Conservation (phyloP, 805 yeast species). For the Wickerhamiella lipophila region DNA sequence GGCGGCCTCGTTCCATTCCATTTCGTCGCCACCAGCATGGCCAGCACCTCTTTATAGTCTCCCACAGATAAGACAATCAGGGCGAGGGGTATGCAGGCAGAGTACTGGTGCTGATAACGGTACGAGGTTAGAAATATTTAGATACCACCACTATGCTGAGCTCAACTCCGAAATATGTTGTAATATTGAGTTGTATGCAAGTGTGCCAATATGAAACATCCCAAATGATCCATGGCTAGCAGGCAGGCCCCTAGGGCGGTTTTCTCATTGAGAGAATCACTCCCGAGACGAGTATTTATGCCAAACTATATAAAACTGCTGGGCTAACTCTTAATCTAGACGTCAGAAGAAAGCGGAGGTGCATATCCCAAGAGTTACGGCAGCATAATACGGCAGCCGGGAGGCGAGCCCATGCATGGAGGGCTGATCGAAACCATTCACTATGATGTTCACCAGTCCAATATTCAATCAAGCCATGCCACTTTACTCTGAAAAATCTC, state of each 20-base stretch:
- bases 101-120: not conserved
- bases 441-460: too few relatives aligned
- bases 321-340: too few relatives aligned
- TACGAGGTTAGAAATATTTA: not conserved
- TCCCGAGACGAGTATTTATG: too few relatives aligned
- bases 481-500: too few relatives aligned
- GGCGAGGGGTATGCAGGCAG: slow-evolving; percentile 7
- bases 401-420: not conserved
- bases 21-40: not conserved
- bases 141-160: too few relatives aligned
- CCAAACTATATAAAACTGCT: too few relatives aligned
- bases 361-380: not conserved
- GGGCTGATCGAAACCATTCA: not conserved
- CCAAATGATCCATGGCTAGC: not conserved
- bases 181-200: not conserved
- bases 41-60: slow-evolving; percentile 1
- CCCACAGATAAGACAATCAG: not conserved
- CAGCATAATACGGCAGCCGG: not conserved
- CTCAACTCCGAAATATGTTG: too few relatives aligned
- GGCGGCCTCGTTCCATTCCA: slow-evolving; percentile 17
- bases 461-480: too few relatives aligned
- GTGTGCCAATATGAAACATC: not conserved
- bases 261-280: too few relatives aligned
- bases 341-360: not conserved
- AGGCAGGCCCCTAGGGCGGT: not conserved